These are phyloP conservation scores for Phanerochaete carnosa DNA, from an alignment of 768 basidiomycete species.

Conservation along the genomic window DNA sequence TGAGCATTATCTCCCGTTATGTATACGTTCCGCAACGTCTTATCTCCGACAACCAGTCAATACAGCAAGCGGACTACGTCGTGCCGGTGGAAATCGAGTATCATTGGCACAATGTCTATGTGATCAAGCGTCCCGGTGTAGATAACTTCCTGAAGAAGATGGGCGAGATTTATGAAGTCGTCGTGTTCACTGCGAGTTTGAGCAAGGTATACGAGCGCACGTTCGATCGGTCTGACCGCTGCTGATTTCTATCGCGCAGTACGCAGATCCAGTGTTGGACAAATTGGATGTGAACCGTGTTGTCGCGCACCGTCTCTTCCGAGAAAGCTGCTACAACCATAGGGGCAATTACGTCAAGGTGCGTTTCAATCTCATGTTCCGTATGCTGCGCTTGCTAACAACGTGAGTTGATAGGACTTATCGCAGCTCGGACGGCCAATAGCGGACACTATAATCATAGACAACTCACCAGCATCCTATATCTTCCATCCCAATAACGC, in stretches of 20 bases:
- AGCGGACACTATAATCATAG: slow-evolving; percentile 92
- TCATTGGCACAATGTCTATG: slow-evolving; percentile 98
- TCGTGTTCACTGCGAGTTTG: slow-evolving; percentile 96
- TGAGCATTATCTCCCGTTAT: slow-evolving; percentile 28
- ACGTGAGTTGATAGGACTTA: slow-evolving; percentile 67
- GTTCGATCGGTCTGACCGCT: not conserved
- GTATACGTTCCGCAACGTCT: slow-evolving; percentile 13
- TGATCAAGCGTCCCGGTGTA: slow-evolving; percentile 97
- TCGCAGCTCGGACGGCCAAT: slow-evolving; percentile 96
- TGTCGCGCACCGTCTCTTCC: slow-evolving; percentile 90
- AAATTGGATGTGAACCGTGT: slow-evolving; percentile 92
- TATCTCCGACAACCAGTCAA: slow-evolving; percentile 54
- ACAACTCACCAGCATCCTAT: slow-evolving; percentile 98
- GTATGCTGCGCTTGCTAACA: not conserved
- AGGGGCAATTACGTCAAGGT: slow-evolving; percentile 99
- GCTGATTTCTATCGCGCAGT: slow-evolving; percentile 45
- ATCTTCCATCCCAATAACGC: slow-evolving; percentile 99
- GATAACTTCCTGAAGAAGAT: slow-evolving; percentile 96
- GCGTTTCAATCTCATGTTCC: slow-evolving; percentile 15
- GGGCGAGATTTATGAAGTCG: slow-evolving; percentile 98
- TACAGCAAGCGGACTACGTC: slow-evolving; percentile 93
- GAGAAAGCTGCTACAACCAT: slow-evolving; percentile 99
- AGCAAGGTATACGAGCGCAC: slow-evolving; percentile 70
- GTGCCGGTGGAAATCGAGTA: slow-evolving; percentile 99
- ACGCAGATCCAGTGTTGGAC: slow-evolving; percentile 97